phyloP scores from a whole-genome alignment of 2,329 filamentous ascomycete species.

The Rugonectria rugulosa region DNA sequence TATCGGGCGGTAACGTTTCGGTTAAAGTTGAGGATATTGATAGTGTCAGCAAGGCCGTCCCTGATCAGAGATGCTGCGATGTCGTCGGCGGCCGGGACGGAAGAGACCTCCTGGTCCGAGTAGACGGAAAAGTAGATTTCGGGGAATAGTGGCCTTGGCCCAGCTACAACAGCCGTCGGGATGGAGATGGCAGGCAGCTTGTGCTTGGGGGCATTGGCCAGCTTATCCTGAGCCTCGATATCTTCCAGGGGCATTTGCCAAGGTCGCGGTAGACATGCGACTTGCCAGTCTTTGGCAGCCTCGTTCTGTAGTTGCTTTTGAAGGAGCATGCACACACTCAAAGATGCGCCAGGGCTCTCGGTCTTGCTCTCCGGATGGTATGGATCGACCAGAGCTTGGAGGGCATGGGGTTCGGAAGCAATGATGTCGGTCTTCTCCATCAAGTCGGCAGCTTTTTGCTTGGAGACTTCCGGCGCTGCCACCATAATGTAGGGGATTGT shows the following conservation, averaged over 20 bases:
- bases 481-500: slow-evolving; percentile 92
- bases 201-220: slow-evolving; percentile 73
- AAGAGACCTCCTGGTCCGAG: slow-evolving; percentile 83
- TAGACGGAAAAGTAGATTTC: slow-evolving; percentile 96
- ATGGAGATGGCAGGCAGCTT: slow-evolving; percentile 78
- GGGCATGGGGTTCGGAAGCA: slow-evolving; percentile 82
- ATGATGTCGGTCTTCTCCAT: slow-evolving; percentile 97
- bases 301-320: slow-evolving; percentile 88
- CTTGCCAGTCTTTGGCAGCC: slow-evolving; percentile 75
- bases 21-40: slow-evolving; percentile 94
- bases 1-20: slow-evolving; percentile 86
- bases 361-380: slow-evolving; percentile 73
- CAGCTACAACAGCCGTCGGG: slow-evolving; percentile 77
- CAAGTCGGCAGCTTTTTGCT: slow-evolving; percentile 77
- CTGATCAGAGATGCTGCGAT: slow-evolving; percentile 85
- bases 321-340: slow-evolving; percentile 79
- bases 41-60: slow-evolving; percentile 87
- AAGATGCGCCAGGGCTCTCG: slow-evolving; percentile 67
- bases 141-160: slow-evolving; percentile 81
- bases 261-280: slow-evolving; percentile 73
- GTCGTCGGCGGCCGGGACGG: slow-evolving; percentile 79
- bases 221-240: slow-evolving; percentile 66
- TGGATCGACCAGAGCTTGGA: slow-evolving; percentile 87
- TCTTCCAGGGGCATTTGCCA: slow-evolving; percentile 71
- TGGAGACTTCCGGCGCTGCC: slow-evolving; percentile 72